Evolutionary conservation across 495 filamentous ascomycete species (phyloP).

Genomic region (Aspergillus nanangensis): DNA sequence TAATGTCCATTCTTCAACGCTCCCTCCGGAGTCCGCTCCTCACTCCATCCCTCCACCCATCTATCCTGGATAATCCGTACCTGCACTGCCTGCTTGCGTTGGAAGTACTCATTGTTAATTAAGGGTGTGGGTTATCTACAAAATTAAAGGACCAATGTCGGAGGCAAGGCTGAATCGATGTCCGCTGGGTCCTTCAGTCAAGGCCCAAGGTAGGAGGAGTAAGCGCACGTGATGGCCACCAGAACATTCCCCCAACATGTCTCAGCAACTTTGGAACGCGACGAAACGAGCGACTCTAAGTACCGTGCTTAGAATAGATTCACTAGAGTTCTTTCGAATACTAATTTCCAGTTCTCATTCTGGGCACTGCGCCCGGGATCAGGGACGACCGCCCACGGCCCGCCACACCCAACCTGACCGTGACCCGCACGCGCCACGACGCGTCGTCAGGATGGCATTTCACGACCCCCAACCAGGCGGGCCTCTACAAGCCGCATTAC

Average conservation of each 20-base stretch:
- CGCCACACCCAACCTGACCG: neutral
- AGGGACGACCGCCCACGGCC: neutral
- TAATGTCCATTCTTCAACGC: too few relatives aligned
- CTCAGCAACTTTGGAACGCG: too few relatives aligned
- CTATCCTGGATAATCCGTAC: conserved; percentile 16
- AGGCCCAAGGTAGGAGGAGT: too few relatives aligned
- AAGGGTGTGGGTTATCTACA: too few relatives aligned
- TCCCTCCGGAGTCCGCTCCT: conserved; percentile 13
- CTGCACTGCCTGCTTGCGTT: conserved; percentile 13
- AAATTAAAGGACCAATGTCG: too few relatives aligned
- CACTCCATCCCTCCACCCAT: conserved; percentile 19
- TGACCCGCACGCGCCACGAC: neutral
- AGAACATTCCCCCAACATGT: too few relatives aligned
- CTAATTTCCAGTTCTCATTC: neutral
- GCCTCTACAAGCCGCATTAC: neutral
- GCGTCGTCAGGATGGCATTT: neutral
- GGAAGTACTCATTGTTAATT: conserved; percentile 14
- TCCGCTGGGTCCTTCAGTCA: too few relatives aligned
- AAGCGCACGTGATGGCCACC: too few relatives aligned
- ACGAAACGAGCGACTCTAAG: too few relatives aligned
- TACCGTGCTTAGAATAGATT: neutral
- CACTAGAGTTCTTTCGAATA: neutral
- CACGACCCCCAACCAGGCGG: neutral
- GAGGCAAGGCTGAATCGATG: too few relatives aligned
- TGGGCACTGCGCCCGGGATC: neutral